These are phyloP conservation scores for Fragosphaeria purpurea DNA, from an alignment of 2,329 filamentous ascomycete genomes.

Conservation along the genomic window DNA sequence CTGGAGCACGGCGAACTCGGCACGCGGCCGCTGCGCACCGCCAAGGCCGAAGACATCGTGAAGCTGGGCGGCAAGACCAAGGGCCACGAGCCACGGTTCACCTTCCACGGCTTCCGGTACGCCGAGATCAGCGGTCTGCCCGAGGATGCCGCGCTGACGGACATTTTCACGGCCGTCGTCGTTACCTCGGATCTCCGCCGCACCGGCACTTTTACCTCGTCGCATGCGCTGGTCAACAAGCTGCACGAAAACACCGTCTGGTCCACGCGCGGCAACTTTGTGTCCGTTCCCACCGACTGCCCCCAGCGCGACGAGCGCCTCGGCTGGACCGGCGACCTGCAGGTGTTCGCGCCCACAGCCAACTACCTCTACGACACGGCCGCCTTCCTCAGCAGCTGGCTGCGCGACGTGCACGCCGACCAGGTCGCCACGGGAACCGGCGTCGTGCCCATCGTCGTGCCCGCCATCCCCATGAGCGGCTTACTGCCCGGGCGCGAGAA, in stretches of 20 bases:
- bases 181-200: constrained; percentile 42
- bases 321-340: constrained; percentile 43
- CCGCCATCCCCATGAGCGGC: constrained; percentile 17
- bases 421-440: constrained; percentile 9
- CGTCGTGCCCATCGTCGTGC: constrained; percentile 22
- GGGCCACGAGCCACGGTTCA: constrained; percentile 24
- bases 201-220: constrained; percentile 41
- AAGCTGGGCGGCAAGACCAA: constrained; percentile 17
- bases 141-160: neutral
- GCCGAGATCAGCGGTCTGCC: neutral
- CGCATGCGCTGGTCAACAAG: constrained; percentile 39
- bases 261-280: constrained; percentile 50
- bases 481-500: constrained; percentile 5
- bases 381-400: constrained; percentile 40
- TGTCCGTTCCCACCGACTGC: constrained; percentile 48
- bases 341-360: constrained; percentile 39
- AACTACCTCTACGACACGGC: constrained; percentile 44
- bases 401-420: constrained; percentile 31
- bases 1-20: constrained; percentile 36
- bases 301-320: constrained; percentile 45
- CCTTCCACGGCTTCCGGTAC: constrained; percentile 40
- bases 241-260: constrained; percentile 45
- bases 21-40: constrained; percentile 29
- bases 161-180: constrained; percentile 20
- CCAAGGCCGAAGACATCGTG: constrained; percentile 31